Evolutionary conservation across 73 alveolate genomes (phyloP).

Genomic region (Uronychia binucleata): DNA sequence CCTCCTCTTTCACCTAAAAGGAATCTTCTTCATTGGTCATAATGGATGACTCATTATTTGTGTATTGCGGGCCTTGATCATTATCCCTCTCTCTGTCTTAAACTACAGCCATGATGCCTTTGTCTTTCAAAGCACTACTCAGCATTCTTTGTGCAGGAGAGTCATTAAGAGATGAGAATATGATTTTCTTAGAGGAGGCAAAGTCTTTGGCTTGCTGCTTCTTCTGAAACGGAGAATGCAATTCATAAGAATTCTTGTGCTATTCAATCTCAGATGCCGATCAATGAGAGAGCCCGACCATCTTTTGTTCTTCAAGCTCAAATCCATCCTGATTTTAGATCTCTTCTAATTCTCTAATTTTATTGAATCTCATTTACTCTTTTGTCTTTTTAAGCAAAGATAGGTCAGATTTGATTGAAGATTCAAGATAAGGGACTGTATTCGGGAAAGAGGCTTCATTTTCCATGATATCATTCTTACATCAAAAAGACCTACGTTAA

Average conservation of each 20-base stretch:
- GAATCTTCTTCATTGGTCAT: neutral
- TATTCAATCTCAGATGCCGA: no score
- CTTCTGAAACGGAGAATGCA: neutral
- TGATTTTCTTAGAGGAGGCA: neutral
- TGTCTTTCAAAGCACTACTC: neutral
- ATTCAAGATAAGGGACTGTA: neutral
- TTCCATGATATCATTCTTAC: neutral
- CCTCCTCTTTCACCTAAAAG: neutral
- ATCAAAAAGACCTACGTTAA: neutral
- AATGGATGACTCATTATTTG: neutral
- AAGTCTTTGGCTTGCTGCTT: neutral
- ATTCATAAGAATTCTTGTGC: no score
- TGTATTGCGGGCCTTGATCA: neutral
- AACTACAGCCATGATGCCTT: neutral
- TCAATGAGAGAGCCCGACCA: no score
- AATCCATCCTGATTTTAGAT: no score
- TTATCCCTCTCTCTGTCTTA: neutral
- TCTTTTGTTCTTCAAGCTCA: no score
- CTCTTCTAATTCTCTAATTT: no score
- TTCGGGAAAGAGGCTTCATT: neutral
- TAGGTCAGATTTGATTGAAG: neutral
- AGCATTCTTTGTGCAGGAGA: neutral
- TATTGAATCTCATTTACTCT: no score
- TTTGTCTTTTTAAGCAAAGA: no score
- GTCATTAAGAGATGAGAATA: neutral